Percentiles rank a stretch among this genome's conserved stretches.
Evolutionary conservation across 306 rosid species (phyloP).

Genomic region (Inga leiocalycina): DNA sequence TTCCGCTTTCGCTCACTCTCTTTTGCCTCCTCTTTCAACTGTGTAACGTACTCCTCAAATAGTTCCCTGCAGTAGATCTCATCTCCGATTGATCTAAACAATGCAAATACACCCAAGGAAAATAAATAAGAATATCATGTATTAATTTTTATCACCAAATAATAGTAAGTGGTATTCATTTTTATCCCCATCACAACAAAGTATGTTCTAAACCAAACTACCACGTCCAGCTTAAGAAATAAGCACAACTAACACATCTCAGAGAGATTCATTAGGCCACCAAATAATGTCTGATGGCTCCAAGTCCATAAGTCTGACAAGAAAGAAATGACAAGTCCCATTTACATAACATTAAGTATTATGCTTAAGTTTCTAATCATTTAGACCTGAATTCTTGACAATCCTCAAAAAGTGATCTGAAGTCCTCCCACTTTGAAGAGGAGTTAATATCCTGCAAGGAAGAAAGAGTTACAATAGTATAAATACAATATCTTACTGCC

Average conservation of each 20-base stretch:
- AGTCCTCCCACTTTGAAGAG: slow-evolving; percentile 82
- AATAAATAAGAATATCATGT: slow-evolving; percentile 6
- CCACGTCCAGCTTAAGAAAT: slow-evolving; percentile 4
- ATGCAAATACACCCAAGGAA: slow-evolving; percentile 32
- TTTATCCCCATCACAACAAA: slow-evolving; percentile 4
- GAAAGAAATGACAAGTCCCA: background rate
- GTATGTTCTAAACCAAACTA: slow-evolving; percentile 1
- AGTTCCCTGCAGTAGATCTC: slow-evolving; percentile 66
- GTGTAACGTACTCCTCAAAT: slow-evolving; percentile 73
- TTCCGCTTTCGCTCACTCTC: slow-evolving; percentile 80
- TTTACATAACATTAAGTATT: background rate
- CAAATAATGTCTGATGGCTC: background rate
- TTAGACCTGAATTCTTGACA: slow-evolving; percentile 82
- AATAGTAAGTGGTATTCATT: background rate
- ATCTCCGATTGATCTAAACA: slow-evolving; percentile 75
- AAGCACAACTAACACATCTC: background rate
- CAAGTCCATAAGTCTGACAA: background rate
- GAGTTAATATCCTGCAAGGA: slow-evolving; percentile 68
- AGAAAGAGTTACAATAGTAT: slow-evolving; percentile 20
- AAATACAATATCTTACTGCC: slow-evolving; percentile 20
- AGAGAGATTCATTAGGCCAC: background rate
- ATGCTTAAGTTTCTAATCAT: slow-evolving; percentile 32
- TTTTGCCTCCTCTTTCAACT: slow-evolving; percentile 78
- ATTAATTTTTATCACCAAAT: background rate
- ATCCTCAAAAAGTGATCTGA: slow-evolving; percentile 55